These are phyloP conservation scores for Diaporthe batatas DNA, from an alignment of 2,329 filamentous ascomycete species.

Conservation along the genomic window DNA sequence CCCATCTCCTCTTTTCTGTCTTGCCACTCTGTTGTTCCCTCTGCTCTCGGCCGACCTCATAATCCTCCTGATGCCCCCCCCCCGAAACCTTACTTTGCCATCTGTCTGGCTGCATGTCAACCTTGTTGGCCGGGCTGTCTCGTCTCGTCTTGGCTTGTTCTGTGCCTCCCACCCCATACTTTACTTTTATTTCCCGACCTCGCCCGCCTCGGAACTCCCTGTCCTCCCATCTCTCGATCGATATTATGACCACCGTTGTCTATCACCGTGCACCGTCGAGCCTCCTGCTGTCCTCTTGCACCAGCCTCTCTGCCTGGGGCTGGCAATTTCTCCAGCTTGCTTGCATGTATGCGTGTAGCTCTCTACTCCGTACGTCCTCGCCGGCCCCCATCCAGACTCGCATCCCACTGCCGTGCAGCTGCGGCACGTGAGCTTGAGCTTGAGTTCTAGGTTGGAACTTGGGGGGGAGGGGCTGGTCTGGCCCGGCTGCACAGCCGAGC, in stretches of 20 bases:
- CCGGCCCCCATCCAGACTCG: slow-evolving; percentile 7
- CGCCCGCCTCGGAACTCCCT: not conserved
- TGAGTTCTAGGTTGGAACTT: not conserved
- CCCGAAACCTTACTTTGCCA: slow-evolving; percentile 17
- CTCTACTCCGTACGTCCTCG: not conserved
- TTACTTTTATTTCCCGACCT: not conserved
- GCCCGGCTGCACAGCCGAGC: not conserved
- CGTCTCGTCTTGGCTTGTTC: not conserved
- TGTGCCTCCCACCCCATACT: not conserved
- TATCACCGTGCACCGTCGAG: slow-evolving; percentile 1
- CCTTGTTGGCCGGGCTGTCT: slow-evolving; percentile 1
- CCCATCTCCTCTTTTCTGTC: not conserved
- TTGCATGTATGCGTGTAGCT: not conserved
- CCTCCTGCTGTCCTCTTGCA: not conserved
- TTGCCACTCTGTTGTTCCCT: not conserved
- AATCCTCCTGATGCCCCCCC: not conserved
- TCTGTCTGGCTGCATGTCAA: slow-evolving; percentile 14
- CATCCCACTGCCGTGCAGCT: slow-evolving; percentile 27
- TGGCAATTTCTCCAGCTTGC: not conserved
- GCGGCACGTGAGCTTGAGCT: slow-evolving; percentile 29
- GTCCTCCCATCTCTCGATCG: not conserved
- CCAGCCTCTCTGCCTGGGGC: not conserved
- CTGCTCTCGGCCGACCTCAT: not conserved
- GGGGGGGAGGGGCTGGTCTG: not conserved
- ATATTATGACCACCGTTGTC: not conserved